Base-by-base conservation (phyloP, 345 rosid species). In the Pelargonium nanum region DNA sequence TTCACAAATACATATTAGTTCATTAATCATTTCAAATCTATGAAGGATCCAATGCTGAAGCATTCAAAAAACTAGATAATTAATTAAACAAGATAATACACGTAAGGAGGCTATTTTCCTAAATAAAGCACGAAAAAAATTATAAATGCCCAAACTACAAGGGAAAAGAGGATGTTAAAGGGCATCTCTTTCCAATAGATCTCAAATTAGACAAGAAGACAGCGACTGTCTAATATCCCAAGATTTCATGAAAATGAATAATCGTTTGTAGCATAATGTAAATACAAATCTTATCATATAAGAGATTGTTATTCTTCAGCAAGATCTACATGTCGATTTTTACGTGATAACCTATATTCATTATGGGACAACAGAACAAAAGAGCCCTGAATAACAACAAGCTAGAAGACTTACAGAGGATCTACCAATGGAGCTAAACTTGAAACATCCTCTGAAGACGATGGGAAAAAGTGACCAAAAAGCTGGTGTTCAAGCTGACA, bases 401-500 rank as follows among this genome's bases (percentile, higher is more conserved):
- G 21, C 53, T 24, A 45, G 26, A 57, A 22, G 62, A 70, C 98
- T 88, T 75, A 91, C 96, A 92, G 64, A 50, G 98, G 95, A 83
- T 92, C 95, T 68, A 92, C 74, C 70, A 92, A 61, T 73, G 97
- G 94, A 67, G 97, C 89, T 84, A 89, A 83, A 76, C 87, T 83
- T 58, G 97, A 89, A 70, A 81, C 69, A 68, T 92, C 97, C 71
- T 84, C 97, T 0, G 86, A 88, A 50, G 97, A 84, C 62, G 93
- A 81, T 61, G 98, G 97, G 69, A 89, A 92, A 70, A 92, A 92
- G 77, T 92, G 96, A 75, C 76, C 85, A 80, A 92, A 92, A 63
- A 92, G 89, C 70, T 92, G 97, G 68, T 92, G 85, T 81, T 92
- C 99, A 59, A 87, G 86, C 63, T 89, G 99, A 77, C 99, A 92